Evolutionary conservation across 106 monocot genomes (phyloP).

Genomic region (Apostasia shenzhenica): DNA sequence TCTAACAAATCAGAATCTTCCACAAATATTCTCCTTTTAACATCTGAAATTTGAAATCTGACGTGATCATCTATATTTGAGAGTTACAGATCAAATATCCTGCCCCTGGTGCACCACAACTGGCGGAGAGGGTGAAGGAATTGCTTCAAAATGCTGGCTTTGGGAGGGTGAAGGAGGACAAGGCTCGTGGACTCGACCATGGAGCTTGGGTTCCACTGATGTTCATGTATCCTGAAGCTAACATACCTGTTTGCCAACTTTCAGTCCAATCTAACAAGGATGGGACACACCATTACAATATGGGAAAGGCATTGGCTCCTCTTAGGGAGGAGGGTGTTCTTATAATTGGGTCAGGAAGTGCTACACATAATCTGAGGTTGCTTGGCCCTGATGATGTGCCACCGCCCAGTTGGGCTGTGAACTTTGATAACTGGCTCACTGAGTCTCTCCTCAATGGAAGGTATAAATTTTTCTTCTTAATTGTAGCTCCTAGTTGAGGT

Average conservation of each 20-base stretch:
- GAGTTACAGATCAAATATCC: constrained; percentile 62
- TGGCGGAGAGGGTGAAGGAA: constrained; percentile 47
- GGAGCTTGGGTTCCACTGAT: constrained; percentile 89
- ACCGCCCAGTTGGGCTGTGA: constrained; percentile 36
- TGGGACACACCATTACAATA: constrained; percentile 59
- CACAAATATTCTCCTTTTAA: no score
- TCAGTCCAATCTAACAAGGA: constrained; percentile 46
- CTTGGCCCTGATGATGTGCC: constrained; percentile 14
- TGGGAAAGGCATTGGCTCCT: constrained; percentile 63
- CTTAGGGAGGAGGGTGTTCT: constrained; percentile 65
- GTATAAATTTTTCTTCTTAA: background rate
- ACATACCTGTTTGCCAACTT: constrained; percentile 80
- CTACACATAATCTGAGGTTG: constrained; percentile 62
- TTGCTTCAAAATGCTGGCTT: constrained; percentile 39
- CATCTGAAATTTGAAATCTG: no score
- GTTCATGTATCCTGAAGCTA: constrained; percentile 78
- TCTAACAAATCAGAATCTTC: no score
- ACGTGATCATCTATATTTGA: no score
- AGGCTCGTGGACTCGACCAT: constrained; percentile 66
- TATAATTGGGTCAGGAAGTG: constrained; percentile 68
- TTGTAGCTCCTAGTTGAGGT: background rate
- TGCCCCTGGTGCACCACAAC: constrained; percentile 60
- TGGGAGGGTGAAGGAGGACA: constrained; percentile 33
- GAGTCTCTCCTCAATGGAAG: constrained; percentile 48
- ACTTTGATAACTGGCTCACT: constrained; percentile 57